Evolutionary conservation across 2,329 filamentous ascomycete genomes (phyloP), one percentile per base, ranked within the genome.

Genomic region (Gremmenia infestans): DNA sequence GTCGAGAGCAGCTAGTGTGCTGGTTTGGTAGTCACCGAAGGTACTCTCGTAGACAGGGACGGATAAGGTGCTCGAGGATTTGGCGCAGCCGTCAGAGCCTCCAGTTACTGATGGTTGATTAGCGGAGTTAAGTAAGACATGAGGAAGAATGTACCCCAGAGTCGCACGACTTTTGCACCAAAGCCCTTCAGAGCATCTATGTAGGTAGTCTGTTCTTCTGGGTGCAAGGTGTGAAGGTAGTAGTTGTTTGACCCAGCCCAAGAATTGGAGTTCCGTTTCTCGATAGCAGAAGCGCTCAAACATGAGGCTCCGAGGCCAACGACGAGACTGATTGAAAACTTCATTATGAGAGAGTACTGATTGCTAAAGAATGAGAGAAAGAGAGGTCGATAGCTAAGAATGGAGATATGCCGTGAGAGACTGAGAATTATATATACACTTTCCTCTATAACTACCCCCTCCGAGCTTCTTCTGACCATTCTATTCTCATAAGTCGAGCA

Each of bases 231-330:
- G 25, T 55, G 53, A 9, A 55, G 35, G n/a, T 40, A 55, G 48
- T 52, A 55, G 32, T 48, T 52, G 32, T 52, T 52, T 25, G 48
- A 23, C 37, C 53, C 53, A 6, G 53, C 53, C 40, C 32, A 55
- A 32, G 48, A 50, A 4, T 42, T 50, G 5, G 53, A 55, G 17
- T 36, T 45, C 17, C 48, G 43, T 46, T 49, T 37, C 39, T 55
- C 37, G n/a, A 54, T 23, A 5, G 25, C 52, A 45, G 47, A 42
- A 43, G 46, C 47, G 32, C 28, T 40, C 14, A 47, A 6, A 25
- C 19, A 47, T 19, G 36, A 22, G 23, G 32, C 35, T 19, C 52
- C 52, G 40, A 54, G 32, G 36, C 52, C 45, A 25, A 54, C 19
- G 40, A 54, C 14, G 4, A 54, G 45, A 19, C 42, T 32, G 7